Conservation (phyloP, 1,284 basidiomycete species). For the Ustilago loliicola region DNA sequence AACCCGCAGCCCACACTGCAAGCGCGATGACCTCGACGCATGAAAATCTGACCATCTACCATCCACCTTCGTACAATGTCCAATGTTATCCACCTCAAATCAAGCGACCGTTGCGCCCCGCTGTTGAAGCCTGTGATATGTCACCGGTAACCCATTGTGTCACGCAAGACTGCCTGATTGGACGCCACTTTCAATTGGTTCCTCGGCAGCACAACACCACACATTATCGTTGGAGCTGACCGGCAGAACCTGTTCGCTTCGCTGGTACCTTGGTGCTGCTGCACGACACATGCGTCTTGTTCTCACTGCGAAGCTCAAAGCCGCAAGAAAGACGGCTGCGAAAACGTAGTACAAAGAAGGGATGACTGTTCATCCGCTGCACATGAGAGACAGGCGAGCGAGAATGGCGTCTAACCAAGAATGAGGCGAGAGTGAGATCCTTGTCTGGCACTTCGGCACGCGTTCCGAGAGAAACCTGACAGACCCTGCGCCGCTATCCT, state of each 20-base stretch:
- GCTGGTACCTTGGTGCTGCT: not conserved
- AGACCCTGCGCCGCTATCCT: constrained; percentile 14
- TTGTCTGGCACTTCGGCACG: constrained; percentile 5
- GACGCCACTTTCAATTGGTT: constrained; percentile 1
- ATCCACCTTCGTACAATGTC: no score
- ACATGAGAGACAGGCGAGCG: not conserved
- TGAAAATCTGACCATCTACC: constrained; percentile 4
- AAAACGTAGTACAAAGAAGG: not conserved
- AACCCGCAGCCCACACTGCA: constrained; percentile 2
- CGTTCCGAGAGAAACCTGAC: constrained; percentile 5
- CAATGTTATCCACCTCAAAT: no score
- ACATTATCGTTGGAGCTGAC: no score
- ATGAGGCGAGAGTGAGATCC: not conserved
- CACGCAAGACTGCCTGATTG: not conserved
- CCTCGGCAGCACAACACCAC: not conserved
- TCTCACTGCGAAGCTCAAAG: not conserved
- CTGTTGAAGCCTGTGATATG: no score
- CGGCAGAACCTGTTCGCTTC: not conserved
- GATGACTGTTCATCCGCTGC: constrained; percentile 4
- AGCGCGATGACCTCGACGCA: constrained; percentile 17
- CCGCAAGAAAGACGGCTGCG: not conserved
- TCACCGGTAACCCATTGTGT: not conserved
- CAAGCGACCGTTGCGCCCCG: no score
- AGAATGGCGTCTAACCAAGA: no score
- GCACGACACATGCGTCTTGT: not conserved